A percentile compares a stretch with the other conserved stretches of the same genome.
Conservation (phyloP, 2,329 filamentous ascomycete species). For the Huntiella moniliformis region DNA sequence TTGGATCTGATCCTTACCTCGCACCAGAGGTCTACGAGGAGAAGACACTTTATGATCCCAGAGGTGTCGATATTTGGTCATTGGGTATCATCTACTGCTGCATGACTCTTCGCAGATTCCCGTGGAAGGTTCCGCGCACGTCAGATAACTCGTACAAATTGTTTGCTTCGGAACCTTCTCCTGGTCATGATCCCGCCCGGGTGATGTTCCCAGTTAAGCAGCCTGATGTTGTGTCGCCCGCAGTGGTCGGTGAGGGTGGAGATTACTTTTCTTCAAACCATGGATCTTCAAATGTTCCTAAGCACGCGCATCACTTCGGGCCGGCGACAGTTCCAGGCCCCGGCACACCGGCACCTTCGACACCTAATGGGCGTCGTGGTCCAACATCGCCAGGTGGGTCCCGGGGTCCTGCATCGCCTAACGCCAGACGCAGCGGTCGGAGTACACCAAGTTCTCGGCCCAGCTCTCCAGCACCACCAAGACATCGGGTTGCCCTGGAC, state of each 20-base stretch:
- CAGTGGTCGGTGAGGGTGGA: slow-evolving; percentile 14
- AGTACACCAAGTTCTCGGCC: slow-evolving; percentile 7
- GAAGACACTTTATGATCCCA: slow-evolving; percentile 68
- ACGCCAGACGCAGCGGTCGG: too few species aligned
- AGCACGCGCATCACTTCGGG: not conserved
- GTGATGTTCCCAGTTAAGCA: slow-evolving; percentile 22
- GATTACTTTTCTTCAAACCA: slow-evolving; percentile 9
- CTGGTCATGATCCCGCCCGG: slow-evolving; percentile 43
- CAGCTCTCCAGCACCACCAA: slow-evolving; percentile 1
- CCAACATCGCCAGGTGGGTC: too few species aligned
- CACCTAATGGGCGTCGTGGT: not conserved
- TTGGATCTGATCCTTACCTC: slow-evolving; percentile 84
- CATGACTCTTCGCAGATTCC: slow-evolving; percentile 88
- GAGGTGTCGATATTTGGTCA: slow-evolving; percentile 93
- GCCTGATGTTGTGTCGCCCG: slow-evolving; percentile 19
- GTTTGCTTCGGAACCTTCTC: slow-evolving; percentile 70
- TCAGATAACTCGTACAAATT: slow-evolving; percentile 91
- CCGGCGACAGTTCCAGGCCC: not conserved
- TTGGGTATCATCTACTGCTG: slow-evolving; percentile 97
- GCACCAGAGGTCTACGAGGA: slow-evolving; percentile 93
- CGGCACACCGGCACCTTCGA: not conserved
- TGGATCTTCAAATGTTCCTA: not conserved
- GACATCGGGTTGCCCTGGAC: slow-evolving; percentile 4
- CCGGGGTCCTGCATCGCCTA: too few species aligned
- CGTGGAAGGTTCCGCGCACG: slow-evolving; percentile 85